phyloP scores from a whole-genome alignment of 1,139 yeast genomes.

The Tardiomyces digboiensis region DNA sequence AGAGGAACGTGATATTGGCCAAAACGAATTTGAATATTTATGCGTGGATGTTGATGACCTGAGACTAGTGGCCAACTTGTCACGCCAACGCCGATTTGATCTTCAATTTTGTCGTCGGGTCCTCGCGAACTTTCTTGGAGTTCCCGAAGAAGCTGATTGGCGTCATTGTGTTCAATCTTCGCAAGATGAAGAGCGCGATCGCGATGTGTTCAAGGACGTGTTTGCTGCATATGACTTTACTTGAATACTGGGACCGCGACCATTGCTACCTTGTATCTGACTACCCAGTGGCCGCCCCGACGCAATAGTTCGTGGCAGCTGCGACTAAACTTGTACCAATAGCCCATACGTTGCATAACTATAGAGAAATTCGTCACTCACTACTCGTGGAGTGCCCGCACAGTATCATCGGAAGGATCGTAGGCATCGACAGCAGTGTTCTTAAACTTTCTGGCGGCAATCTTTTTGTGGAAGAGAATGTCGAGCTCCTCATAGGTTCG shows the following conservation, averaged over 20 bases:
- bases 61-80: conserved; percentile 9
- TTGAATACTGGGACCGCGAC: too few relatives aligned
- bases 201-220: conserved; percentile 44
- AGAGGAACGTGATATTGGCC: not conserved
- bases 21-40: conserved; percentile 11
- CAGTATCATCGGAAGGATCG: not conserved
- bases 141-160: conserved; percentile 56
- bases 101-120: conserved; percentile 76
- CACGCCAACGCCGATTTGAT: conserved; percentile 34
- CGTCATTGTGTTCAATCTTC: conserved; percentile 58
- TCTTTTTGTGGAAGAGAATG: conserved; percentile 19
- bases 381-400: not conserved
- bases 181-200: conserved; percentile 49
- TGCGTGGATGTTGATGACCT: conserved; percentile 10
- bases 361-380: too few relatives aligned
- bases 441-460: not conserved
- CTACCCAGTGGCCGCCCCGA: too few relatives aligned
- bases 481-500: conserved; percentile 38
- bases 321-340: too few relatives aligned
- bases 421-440: conserved; percentile 1
- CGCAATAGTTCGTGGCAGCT: too few relatives aligned
- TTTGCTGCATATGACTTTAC: conserved; percentile 40
- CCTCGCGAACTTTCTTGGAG: conserved; percentile 47
- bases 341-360: too few relatives aligned
- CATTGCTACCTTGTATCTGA: too few relatives aligned